phyloP scores from a whole-genome alignment of 768 basidiomycete genomes.

The Boletus tylopilopsis region DNA sequence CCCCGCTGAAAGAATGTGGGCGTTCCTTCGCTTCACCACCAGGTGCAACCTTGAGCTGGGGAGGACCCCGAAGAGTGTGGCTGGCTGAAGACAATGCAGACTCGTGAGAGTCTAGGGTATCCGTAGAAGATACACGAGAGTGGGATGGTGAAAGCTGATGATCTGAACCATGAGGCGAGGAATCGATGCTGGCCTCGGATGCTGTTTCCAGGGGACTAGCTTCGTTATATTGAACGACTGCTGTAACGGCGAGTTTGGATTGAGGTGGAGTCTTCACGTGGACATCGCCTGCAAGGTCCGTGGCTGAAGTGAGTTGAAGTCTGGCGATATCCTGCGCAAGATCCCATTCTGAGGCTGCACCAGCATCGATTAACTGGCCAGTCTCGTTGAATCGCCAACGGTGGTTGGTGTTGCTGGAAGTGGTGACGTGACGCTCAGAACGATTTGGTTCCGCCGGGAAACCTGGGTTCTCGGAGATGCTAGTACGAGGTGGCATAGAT shows the following conservation, averaged over 20 bases:
- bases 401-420: conserved; percentile 34
- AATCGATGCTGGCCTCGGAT: conserved; percentile 67
- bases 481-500: conserved; percentile 48
- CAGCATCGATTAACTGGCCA: conserved; percentile 59
- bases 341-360: conserved; percentile 59
- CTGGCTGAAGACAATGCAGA: conserved; percentile 49
- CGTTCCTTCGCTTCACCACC: conserved; percentile 65
- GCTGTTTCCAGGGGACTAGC: conserved; percentile 70
- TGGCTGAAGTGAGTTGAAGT: conserved; percentile 59
- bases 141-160: conserved; percentile 66
- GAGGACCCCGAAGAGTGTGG: conserved; percentile 53
- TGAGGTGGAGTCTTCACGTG: conserved; percentile 65
- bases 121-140: conserved; percentile 81
- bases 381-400: conserved; percentile 65
- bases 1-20: conserved; percentile 80
- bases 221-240: conserved; percentile 57
- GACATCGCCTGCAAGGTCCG: conserved; percentile 49
- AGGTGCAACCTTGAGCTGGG: conserved; percentile 50
- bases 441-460: conserved; percentile 25
- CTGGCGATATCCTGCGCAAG: conserved; percentile 71
- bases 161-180: conserved; percentile 67
- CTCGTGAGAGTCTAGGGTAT: conserved; percentile 61
- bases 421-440: conserved; percentile 38
- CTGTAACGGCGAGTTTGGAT: conserved; percentile 49
- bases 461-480: conserved; percentile 19